phyloP scores from a whole-genome alignment of 257 asterid species.

The Nicotiana undulata region DNA sequence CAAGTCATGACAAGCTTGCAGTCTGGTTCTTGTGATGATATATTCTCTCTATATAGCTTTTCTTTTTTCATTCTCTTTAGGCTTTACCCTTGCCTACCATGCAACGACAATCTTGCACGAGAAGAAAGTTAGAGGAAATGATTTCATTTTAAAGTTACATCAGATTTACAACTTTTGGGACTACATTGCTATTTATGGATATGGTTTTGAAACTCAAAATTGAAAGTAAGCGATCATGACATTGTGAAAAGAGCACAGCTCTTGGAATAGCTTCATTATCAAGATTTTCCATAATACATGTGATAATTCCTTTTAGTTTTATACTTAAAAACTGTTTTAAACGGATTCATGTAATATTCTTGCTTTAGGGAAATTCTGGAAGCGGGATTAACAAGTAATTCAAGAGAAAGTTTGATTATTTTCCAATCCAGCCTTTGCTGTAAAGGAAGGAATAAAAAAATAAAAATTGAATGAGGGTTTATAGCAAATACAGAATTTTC shows the following conservation, averaged over 20 bases:
- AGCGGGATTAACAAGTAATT: neutral
- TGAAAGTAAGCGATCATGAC: neutral
- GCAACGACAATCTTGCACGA: conserved; percentile 25
- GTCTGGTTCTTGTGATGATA: neutral
- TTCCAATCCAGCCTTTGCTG: conserved; percentile 2
- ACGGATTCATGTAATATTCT: neutral
- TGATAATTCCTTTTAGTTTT: neutral
- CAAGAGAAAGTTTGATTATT: neutral
- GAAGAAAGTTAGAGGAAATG: conserved; percentile 18
- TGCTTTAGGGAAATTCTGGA: neutral
- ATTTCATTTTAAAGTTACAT: conserved; percentile 15
- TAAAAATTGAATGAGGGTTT: neutral
- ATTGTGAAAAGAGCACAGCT: neutral
- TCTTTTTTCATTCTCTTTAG: neutral
- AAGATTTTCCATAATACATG: neutral
- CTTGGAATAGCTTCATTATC: neutral
- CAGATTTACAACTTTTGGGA: conserved; percentile 10
- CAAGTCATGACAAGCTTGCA: conserved; percentile 9
- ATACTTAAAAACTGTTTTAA: neutral
- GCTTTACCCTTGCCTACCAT: conserved; percentile 9
- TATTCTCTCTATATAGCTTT: neutral
- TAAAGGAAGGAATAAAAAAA: conserved; percentile 9
- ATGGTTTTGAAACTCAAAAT: neutral
- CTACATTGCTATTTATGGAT: neutral
- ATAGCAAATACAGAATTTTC: neutral